Percentiles rank a stretch among this genome's conserved stretches.
phyloP scores from a whole-genome alignment of 306 rosid genomes.

The Morella rubra region DNA sequence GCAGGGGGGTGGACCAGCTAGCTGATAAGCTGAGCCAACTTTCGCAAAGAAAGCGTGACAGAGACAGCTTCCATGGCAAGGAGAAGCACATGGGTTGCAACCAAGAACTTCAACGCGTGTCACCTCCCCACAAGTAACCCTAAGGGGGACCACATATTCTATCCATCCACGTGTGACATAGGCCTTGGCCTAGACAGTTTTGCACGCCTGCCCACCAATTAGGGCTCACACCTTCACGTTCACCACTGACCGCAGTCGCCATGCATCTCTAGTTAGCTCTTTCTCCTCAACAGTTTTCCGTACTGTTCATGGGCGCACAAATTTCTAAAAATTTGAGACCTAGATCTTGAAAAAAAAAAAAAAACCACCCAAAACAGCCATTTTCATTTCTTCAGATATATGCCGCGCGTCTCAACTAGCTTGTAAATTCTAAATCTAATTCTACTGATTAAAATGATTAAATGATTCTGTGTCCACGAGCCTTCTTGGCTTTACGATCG shows the following conservation, averaged over 20 bases:
- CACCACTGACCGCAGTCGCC: constrained; percentile 44
- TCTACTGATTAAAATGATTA: too few species aligned
- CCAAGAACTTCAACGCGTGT: constrained; percentile 55
- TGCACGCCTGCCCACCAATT: constrained; percentile 32
- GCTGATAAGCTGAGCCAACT: neutral
- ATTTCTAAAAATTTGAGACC: too few species aligned
- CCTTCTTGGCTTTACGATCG: too few species aligned
- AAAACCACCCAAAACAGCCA: too few species aligned
- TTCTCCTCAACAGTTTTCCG: too few species aligned
- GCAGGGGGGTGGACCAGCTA: neutral
- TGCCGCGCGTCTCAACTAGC: too few species aligned
- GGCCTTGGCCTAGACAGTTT: constrained; percentile 7
- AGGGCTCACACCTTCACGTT: constrained; percentile 1
- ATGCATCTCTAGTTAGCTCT: neutral
- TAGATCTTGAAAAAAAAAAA: too few species aligned
- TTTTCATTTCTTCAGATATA: too few species aligned
- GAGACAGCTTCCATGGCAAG: constrained; percentile 27
- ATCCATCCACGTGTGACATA: constrained; percentile 46
- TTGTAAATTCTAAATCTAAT: too few species aligned
- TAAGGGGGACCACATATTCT: constrained; percentile 54
- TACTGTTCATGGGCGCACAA: too few species aligned
- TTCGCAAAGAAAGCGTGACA: constrained; percentile 1
- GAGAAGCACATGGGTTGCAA: constrained; percentile 69
- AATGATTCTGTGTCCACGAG: too few species aligned
- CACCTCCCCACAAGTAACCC: constrained; percentile 37